Evolutionary conservation across 805 yeast genomes (phyloP), one percentile per base, ranked within the genome.

Genomic region (Metschnikowia cubensis): DNA sequence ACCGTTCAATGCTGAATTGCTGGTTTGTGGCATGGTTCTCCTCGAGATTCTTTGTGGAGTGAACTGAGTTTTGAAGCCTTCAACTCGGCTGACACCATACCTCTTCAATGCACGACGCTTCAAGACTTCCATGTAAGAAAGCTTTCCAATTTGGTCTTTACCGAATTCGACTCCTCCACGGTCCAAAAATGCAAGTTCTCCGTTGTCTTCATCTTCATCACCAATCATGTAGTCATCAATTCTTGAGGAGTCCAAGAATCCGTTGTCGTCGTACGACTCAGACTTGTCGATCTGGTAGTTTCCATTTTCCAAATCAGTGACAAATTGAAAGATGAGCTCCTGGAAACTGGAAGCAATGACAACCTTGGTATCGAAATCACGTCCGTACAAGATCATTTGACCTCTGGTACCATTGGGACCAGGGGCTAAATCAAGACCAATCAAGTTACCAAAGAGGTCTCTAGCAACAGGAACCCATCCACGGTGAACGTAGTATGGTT

Each of bases 161-260:
- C 66, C 66, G 41, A 73, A 71, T 57, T 72, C 76, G 15, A 63
- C 61, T 6, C 67, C 66, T 36, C 64, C 72, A 48, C 65, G 63
- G 51, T 74, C 77, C 48, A 55, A 66, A 52, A 64, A 74, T 21
- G 60, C 51, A 48, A 74, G 71, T 52, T 74, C 76, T 6, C 78
- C 78, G 53, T 70, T 67, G 41, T 65, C 76, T 55, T 71, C 77
- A 48, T 73, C 78, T 53, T 73, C 76, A 45, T 73, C 77, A 7
- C 77, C 77, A 59, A 73, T 62, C 66, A 61, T 64, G 57, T 67
- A 70, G 55, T 70, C 75, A 52, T 73, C 77, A 49, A 66, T 62
- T 50, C 77, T 64, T 6, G 69, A 58, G 15, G 59, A 52, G 39
- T 71, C 73, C 49, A 73, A 67, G 53, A 57, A 73, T 3, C 77